Conservation (phyloP, 352 stramenopile species). For the Phytophthora pisi region DNA sequence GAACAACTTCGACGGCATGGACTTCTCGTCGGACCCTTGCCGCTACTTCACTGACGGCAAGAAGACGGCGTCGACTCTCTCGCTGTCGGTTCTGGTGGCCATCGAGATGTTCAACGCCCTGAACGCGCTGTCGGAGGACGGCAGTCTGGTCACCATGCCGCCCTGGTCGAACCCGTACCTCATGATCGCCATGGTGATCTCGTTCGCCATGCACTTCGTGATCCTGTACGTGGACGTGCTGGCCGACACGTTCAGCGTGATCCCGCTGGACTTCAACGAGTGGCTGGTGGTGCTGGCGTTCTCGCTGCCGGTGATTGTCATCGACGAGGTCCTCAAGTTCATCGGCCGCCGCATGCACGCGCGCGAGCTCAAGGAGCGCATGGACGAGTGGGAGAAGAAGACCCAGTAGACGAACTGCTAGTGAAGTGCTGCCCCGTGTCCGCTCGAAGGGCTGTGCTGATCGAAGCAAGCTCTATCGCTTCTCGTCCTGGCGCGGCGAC, state of each 20-base stretch:
- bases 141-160: constrained; percentile 91
- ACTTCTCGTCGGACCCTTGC: constrained; percentile 91
- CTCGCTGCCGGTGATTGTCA: constrained; percentile 93
- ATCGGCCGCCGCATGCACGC: constrained; percentile 84
- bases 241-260: constrained; percentile 93
- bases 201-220: constrained; percentile 93
- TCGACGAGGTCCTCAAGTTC: constrained; percentile 96
- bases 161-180: constrained; percentile 95
- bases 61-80: constrained; percentile 92
- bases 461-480: neutral
- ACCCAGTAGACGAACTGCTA: constrained; percentile 40
- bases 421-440: constrained; percentile 20
- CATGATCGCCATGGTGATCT: constrained; percentile 92
- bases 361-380: constrained; percentile 70
- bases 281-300: constrained; percentile 93
- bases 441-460: constrained; percentile 19
- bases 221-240: constrained; percentile 95
- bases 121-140: constrained; percentile 94
- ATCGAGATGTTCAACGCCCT: constrained; percentile 97
- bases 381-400: constrained; percentile 63
- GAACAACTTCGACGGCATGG: constrained; percentile 91
- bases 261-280: constrained; percentile 91
- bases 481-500: constrained; percentile 15
- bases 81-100: constrained; percentile 92
- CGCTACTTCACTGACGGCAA: constrained; percentile 94